phyloP scores from a whole-genome alignment of 2,329 filamentous ascomycete species.

The Alternaria ethzedia region DNA sequence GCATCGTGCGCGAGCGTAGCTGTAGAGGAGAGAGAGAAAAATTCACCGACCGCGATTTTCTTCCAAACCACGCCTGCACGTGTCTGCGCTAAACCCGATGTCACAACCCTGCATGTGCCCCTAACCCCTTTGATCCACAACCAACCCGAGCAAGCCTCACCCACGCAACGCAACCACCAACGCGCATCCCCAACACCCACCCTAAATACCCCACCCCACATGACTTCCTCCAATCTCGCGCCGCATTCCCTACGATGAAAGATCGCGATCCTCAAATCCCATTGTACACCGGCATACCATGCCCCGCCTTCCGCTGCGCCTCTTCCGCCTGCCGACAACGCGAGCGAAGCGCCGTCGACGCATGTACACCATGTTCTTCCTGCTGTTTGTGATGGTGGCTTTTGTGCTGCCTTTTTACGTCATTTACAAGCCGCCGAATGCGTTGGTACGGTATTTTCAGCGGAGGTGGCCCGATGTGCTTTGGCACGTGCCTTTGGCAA shows the following conservation, averaged over 20 bases:
- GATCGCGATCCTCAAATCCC: not conserved
- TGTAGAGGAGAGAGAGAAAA: not conserved
- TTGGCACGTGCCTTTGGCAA: conserved; percentile 67
- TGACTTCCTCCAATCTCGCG: not conserved
- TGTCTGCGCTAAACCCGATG: conserved; percentile 15
- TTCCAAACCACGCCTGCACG: conserved; percentile 12
- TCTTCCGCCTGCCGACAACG: conserved; percentile 46
- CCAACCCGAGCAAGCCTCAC: not conserved
- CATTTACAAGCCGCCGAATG: conserved; percentile 80
- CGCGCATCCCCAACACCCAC: not conserved
- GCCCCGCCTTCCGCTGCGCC: conserved; percentile 34
- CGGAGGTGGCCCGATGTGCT: conserved; percentile 78
- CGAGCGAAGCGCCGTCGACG: conserved; percentile 48
- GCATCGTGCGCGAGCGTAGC: not conserved
- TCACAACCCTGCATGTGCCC: conserved; percentile 4
- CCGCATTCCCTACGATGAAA: not conserved
- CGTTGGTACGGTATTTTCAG: conserved; percentile 74
- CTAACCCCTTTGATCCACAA: conserved; percentile 13
- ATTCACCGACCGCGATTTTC: conserved; percentile 10
- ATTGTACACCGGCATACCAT: conserved; percentile 20
- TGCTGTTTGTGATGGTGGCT: conserved; percentile 32
- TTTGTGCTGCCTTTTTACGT: conserved; percentile 60
- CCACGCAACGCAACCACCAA: not conserved
- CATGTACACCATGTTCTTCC: conserved; percentile 46
- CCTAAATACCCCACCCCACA: not conserved